A percentile compares a stretch with the other conserved stretches of the same genome.
Conservation (phyloP, 2,329 filamentous ascomycete genomes). For the Harringtonia lauricola region DNA sequence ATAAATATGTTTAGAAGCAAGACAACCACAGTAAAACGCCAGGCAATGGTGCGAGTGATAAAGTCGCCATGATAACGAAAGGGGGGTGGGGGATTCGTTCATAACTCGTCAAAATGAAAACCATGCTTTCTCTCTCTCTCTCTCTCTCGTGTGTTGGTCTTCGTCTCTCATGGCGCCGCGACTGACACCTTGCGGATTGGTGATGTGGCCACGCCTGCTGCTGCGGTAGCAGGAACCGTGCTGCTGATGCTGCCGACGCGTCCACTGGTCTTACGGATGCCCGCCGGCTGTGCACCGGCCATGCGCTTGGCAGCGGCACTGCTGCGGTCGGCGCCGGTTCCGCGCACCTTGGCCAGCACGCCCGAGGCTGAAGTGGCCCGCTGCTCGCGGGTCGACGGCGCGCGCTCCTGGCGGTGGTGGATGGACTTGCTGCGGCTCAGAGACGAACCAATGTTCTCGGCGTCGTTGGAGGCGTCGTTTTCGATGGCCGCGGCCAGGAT, state of each 20-base stretch:
- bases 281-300: conserved; percentile 36
- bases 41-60: too few species aligned
- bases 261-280: conserved; percentile 55
- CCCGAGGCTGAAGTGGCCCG: conserved; percentile 42
- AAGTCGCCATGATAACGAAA: too few species aligned
- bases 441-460: conserved; percentile 54
- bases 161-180: too few species aligned
- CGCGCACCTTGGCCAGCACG: conserved; percentile 53
- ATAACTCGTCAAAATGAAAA: too few species aligned
- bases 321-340: conserved; percentile 16
- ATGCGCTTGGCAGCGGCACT: conserved; percentile 33
- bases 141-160: too few species aligned
- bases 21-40: too few species aligned
- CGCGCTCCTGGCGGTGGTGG: conserved; percentile 31
- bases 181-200: too few species aligned
- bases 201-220: too few species aligned
- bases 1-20: too few species aligned
- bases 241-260: conserved; percentile 48
- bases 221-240: conserved; percentile 20
- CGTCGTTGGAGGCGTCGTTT: conserved; percentile 58
- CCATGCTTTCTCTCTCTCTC: too few species aligned
- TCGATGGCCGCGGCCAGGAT: conserved; percentile 47
- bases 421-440: conserved; percentile 38
- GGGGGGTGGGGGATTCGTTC: too few species aligned
- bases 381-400: conserved; percentile 20